Evolutionary conservation across 2,329 filamentous ascomycete species (phyloP).

Genomic region (Madurella mycetomatis): DNA sequence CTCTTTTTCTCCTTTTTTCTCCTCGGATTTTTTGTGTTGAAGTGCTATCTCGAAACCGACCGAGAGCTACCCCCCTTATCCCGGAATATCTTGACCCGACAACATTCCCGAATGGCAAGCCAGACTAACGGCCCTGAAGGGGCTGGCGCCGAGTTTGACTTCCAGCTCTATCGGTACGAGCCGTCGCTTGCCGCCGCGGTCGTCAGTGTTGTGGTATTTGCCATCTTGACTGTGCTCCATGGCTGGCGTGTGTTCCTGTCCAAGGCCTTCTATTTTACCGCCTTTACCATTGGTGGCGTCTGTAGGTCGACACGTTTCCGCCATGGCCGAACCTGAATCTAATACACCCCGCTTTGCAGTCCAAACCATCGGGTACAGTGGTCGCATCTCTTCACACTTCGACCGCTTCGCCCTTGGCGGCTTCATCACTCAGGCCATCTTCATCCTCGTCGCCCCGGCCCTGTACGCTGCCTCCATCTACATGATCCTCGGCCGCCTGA

Average conservation of each 20-base stretch:
- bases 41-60: no score
- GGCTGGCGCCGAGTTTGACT: not conserved
- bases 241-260: not conserved
- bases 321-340: not conserved
- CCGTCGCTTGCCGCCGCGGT: not conserved
- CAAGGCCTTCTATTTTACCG: not conserved
- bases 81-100: no score
- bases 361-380: not conserved
- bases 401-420: not conserved
- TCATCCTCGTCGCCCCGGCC: slow-evolving; percentile 17
- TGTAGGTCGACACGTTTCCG: not conserved
- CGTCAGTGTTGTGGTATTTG: not conserved
- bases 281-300: not conserved
- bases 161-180: not conserved
- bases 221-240: not conserved
- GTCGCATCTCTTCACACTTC: not conserved
- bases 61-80: no score
- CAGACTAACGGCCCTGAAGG: no score
- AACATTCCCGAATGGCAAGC: no score
- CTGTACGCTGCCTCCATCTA: slow-evolving; percentile 21
- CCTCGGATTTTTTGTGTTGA: no score
- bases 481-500: slow-evolving; percentile 30
- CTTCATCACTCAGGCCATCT: slow-evolving; percentile 12
- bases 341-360: not conserved
- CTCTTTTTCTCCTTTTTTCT: no score